These are phyloP conservation scores for Solanum sejunctum DNA, from an alignment of 257 asterid species.

Conservation along the genomic window DNA sequence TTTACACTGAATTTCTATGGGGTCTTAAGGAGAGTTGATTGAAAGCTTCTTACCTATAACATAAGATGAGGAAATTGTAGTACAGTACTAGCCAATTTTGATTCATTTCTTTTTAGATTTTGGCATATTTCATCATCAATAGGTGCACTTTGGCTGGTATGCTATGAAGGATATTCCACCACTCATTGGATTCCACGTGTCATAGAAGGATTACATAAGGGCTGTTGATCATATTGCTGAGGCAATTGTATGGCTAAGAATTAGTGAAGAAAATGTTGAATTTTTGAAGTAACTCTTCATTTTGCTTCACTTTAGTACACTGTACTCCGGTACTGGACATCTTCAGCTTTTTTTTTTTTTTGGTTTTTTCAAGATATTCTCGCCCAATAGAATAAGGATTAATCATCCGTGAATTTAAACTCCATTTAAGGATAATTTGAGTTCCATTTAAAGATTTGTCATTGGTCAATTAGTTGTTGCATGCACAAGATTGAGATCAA, in stretches of 20 bases:
- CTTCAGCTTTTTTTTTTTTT: not conserved
- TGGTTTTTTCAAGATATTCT: too few species aligned
- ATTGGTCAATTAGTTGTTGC: too few species aligned
- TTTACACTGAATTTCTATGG: not conserved
- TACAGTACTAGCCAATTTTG: constrained; percentile 1
- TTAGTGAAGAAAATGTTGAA: not conserved
- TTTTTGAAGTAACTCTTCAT: not conserved
- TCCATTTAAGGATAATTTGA: too few species aligned
- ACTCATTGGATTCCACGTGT: constrained; percentile 29
- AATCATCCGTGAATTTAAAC: too few species aligned
- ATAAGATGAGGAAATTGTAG: not conserved
- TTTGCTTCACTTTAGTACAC: not conserved
- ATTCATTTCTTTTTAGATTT: not conserved
- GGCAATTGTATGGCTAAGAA: constrained; percentile 44
- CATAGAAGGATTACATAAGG: constrained; percentile 2
- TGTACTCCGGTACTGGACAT: not conserved
- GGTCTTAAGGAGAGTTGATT: not conserved
- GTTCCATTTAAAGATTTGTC: too few species aligned
- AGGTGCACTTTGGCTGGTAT: constrained; percentile 3
- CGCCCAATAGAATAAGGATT: too few species aligned
- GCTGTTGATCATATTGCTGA: not conserved
- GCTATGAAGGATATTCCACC: constrained; percentile 13
- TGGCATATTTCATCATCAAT: not conserved
- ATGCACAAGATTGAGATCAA: too few species aligned
- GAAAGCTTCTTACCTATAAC: constrained; percentile 4